Percentiles rank a stretch among this genome's conserved stretches.
Evolutionary conservation across 1,284 basidiomycete genomes (phyloP).

Genomic region (Irpex sp.): DNA sequence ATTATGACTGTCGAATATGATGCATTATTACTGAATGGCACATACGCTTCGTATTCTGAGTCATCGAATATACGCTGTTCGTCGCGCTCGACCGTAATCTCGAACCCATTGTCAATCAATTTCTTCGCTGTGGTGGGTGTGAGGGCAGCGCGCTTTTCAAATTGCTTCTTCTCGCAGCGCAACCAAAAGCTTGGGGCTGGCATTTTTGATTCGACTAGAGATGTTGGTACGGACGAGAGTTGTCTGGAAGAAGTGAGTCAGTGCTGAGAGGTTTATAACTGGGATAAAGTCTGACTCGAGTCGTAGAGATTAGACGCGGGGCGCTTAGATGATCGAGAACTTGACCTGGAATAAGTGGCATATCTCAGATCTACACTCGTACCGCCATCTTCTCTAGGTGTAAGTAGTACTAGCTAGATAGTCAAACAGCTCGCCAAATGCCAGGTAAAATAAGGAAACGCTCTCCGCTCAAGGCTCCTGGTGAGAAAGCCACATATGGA

Average conservation of each 20-base stretch:
- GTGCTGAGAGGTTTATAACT: not conserved
- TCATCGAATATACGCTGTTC: constrained; percentile 96
- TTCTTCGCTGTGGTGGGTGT: constrained; percentile 91
- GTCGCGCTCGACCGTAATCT: constrained; percentile 91
- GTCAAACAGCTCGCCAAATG: constrained; percentile 18
- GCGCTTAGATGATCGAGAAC: not conserved
- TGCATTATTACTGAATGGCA: constrained; percentile 14
- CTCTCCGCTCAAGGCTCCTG: constrained; percentile 27
- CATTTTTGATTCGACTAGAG: constrained; percentile 20
- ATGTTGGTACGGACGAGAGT: constrained; percentile 5
- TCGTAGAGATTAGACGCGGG: not conserved
- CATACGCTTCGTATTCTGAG: constrained; percentile 89
- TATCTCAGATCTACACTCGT: too few relatives aligned
- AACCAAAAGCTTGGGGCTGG: constrained; percentile 67
- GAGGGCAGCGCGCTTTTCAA: constrained; percentile 91
- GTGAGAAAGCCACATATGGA: constrained; percentile 8
- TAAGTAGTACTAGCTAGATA: too few relatives aligned
- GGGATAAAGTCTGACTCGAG: constrained; percentile 2
- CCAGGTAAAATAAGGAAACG: constrained; percentile 31
- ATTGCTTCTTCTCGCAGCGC: constrained; percentile 92
- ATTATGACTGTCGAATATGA: not conserved
- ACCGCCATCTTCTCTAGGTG: too few relatives aligned
- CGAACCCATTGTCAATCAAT: constrained; percentile 90
- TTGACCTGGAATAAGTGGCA: too few relatives aligned
- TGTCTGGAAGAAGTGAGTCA: constrained; percentile 12